These are phyloP conservation scores for Salix koriyanagi DNA, from an alignment of 345 rosid species.

Conservation along the genomic window DNA sequence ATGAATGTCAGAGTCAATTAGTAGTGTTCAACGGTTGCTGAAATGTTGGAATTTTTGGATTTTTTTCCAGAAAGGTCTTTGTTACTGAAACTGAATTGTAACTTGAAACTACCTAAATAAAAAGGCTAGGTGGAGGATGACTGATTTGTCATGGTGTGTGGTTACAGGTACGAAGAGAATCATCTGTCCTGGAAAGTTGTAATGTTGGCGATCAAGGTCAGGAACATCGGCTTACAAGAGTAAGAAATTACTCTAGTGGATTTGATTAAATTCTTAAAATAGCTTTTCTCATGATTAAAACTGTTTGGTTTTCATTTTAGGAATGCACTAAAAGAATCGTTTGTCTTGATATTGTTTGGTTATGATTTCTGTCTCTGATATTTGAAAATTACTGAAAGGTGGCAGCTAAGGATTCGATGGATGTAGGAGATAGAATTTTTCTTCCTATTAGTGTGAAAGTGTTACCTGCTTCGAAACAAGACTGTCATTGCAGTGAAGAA, in stretches of 20 bases:
- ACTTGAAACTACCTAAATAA: not conserved
- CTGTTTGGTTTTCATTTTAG: too few relatives aligned
- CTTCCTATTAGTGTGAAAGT: conserved; percentile 58
- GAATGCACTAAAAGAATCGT: too few relatives aligned
- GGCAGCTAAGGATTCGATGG: conserved; percentile 69
- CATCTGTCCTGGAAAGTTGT: conserved; percentile 14
- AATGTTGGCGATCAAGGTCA: conserved; percentile 30
- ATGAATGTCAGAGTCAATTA: too few relatives aligned
- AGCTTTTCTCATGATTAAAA: not conserved
- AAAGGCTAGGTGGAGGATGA: not conserved
- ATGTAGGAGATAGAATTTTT: conserved; percentile 63
- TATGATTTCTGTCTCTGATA: conserved; percentile 20
- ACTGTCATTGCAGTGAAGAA: conserved; percentile 43
- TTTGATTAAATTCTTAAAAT: not conserved
- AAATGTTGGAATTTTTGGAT: not conserved
- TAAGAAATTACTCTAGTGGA: conserved; percentile 15
- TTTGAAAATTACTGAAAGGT: conserved; percentile 47
- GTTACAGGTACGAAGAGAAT: conserved; percentile 65
- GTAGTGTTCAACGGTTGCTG: too few relatives aligned
- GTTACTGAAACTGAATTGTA: not conserved
- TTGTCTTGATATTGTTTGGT: not conserved
- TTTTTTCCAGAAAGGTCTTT: not conserved
- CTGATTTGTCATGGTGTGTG: not conserved
- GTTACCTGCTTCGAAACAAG: conserved; percentile 40
- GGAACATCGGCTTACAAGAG: conserved; percentile 54